Conservation (phyloP, 2,329 filamentous ascomycete species). For the Graphiopsis chlorocephala region DNA sequence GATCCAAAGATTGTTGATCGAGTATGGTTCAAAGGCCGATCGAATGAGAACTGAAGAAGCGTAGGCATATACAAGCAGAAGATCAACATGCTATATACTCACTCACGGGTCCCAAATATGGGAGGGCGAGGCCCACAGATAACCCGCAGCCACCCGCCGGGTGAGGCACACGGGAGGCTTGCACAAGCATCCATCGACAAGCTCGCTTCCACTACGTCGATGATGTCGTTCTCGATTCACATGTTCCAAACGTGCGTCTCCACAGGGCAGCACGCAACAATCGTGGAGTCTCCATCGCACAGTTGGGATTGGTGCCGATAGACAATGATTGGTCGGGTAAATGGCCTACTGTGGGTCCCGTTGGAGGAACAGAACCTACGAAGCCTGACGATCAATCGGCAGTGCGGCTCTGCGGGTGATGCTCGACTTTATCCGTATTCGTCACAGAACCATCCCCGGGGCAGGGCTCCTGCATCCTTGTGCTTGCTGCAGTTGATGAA, state of each 20-base stretch:
- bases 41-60: conserved; percentile 12
- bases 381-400: background rate
- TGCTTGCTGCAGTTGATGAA: background rate
- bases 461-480: background rate
- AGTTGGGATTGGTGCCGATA: background rate
- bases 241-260: conserved; percentile 1
- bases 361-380: background rate
- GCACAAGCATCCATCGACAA: conserved; percentile 2
- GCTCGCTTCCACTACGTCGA: background rate
- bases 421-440: conserved; percentile 5
- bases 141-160: conserved; percentile 2
- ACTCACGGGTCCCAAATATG: background rate
- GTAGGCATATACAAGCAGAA: background rate
- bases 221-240: background rate
- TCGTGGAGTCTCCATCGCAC: background rate
- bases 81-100: conserved; percentile 11
- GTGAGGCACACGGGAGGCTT: conserved; percentile 6
- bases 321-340: conserved; percentile 1
- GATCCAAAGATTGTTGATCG: background rate
- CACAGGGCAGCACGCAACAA: background rate
- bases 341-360: background rate
- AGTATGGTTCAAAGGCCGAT: background rate
- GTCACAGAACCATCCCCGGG: background rate
- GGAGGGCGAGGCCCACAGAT: background rate
- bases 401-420: conserved; percentile 7